Evolutionary conservation across 1,284 basidiomycete genomes (phyloP).

Genomic region (Sanghuangporus weigelae): DNA sequence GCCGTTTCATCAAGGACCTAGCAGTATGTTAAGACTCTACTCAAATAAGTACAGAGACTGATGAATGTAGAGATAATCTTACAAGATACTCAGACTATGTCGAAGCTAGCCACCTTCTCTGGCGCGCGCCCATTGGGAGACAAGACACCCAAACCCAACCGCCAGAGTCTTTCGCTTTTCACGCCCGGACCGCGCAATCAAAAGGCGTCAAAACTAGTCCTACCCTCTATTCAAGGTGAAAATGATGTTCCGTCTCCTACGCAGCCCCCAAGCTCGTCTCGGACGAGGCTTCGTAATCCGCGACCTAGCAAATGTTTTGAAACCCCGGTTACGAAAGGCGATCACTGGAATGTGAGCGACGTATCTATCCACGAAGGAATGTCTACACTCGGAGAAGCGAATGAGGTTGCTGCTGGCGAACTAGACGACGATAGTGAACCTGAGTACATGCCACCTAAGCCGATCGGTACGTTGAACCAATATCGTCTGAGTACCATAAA

Average conservation of each 20-base stretch:
- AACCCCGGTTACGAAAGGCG: constrained; percentile 61
- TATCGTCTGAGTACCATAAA: constrained; percentile 4
- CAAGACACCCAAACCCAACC: constrained; percentile 55
- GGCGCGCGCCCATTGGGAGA: constrained; percentile 46
- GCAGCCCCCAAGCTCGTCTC: constrained; percentile 56
- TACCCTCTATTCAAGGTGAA: constrained; percentile 24
- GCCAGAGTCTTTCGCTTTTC: constrained; percentile 29
- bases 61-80: constrained; percentile 22
- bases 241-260: constrained; percentile 33
- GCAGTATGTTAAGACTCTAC: constrained; percentile 11
- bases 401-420: constrained; percentile 33
- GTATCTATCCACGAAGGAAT: constrained; percentile 43
- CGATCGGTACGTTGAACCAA: constrained; percentile 40
- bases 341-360: constrained; percentile 72
- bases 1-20: constrained; percentile 25
- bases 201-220: constrained; percentile 31
- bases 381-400: constrained; percentile 30
- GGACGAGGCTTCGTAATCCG: constrained; percentile 50
- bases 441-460: constrained; percentile 74
- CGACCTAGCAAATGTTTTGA: constrained; percentile 40
- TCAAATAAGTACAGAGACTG: constrained; percentile 12
- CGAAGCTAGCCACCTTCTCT: constrained; percentile 18
- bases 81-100: constrained; percentile 17
- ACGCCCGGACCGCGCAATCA: constrained; percentile 27
- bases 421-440: constrained; percentile 60